phyloP scores from a whole-genome alignment of 2,329 filamentous ascomycete genomes.

The Massarina eburnea region DNA sequence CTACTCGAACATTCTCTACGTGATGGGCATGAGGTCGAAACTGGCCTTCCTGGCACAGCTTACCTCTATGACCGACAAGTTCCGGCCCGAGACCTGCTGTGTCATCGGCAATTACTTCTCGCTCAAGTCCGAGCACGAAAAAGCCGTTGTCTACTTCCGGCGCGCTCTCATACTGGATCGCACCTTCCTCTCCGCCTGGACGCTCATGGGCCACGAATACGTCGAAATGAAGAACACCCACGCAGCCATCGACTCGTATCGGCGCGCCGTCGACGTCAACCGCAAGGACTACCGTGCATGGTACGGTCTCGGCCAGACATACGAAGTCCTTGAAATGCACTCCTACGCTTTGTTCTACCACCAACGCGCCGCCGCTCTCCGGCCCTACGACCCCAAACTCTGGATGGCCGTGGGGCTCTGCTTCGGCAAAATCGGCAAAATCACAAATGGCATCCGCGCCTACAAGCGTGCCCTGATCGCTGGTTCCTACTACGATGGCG shows the following conservation, averaged over 20 bases:
- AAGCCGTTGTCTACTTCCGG: conserved; percentile 96
- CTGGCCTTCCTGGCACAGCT: conserved; percentile 90
- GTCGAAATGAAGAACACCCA: conserved; percentile 99
- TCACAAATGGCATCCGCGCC: conserved; percentile 90
- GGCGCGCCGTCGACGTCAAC: conserved; percentile 93
- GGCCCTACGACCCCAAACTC: conserved; percentile 98
- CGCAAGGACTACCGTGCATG: conserved; percentile 95
- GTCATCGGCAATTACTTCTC: conserved; percentile 98
- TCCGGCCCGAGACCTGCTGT: conserved; percentile 94
- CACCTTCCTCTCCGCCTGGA: conserved; percentile 92
- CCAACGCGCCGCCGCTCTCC: conserved; percentile 86
- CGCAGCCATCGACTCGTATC: conserved; percentile 94
- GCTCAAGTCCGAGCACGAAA: conserved; percentile 90
- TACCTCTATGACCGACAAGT: conserved; percentile 89
- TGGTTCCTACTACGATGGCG: conserved; percentile 79
- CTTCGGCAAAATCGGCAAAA: conserved; percentile 82
- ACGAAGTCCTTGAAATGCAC: conserved; percentile 97
- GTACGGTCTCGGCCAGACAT: conserved; percentile 96
- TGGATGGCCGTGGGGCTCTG: conserved; percentile 96
- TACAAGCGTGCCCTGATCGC: conserved; percentile 89
- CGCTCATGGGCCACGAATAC: conserved; percentile 97
- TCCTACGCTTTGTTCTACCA: conserved; percentile 98
- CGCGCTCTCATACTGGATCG: conserved; percentile 88
- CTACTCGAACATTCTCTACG: conserved; percentile 96
- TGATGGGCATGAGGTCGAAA: conserved; percentile 84